Base-by-base conservation (phyloP, 768 basidiomycete species). In the Collybiopsis luxurians region DNA sequence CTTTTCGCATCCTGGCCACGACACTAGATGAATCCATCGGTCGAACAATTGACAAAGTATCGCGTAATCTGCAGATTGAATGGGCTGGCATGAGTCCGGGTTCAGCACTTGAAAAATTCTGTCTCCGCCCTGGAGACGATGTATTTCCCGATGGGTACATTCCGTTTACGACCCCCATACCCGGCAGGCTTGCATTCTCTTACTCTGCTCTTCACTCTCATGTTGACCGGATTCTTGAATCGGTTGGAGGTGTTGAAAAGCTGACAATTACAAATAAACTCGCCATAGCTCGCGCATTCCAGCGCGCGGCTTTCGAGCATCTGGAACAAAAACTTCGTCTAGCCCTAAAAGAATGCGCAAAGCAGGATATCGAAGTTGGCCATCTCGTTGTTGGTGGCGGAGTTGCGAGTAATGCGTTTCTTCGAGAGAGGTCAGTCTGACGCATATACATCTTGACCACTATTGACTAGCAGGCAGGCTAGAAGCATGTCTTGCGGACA, bases 351-450 rank as follows among this genome's bases (percentile, higher is more conserved):
- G 73, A 68, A 73, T 84, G 83, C 58, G 53, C 62, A 51, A 56
- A 64, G 9, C 63, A 76, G 23, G 78, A 72, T n/a, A 67, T 85
- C 1, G 52, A 63, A 7, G 71, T 91, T 3, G 69, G 68, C 11
- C 76, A 86, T 53, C 61, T 98, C 24, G 91, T 97, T 1, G 85
- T 90, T 15, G 93, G 92, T 57, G 96, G 96, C 0, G 96, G 96
- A 1, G 96, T 99, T 0, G 96, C 95, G 15, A 92, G 92, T 62
- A 99, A 99, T 63, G 44, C 61, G 23, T 85, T 78, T 61, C 72
- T 98, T 56, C 76, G 92, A 49, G 55, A 77, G 43, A 77, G 86
- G 93, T 91, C 49, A 43, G 77, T 63, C 13, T 17, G 31, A 10
- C 3, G 19, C 17, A 28, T 11, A 19, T 39, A 48, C 39, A 36